Conservation (phyloP, 306 rosid genomes). For the Prunus kanzakura region DNA sequence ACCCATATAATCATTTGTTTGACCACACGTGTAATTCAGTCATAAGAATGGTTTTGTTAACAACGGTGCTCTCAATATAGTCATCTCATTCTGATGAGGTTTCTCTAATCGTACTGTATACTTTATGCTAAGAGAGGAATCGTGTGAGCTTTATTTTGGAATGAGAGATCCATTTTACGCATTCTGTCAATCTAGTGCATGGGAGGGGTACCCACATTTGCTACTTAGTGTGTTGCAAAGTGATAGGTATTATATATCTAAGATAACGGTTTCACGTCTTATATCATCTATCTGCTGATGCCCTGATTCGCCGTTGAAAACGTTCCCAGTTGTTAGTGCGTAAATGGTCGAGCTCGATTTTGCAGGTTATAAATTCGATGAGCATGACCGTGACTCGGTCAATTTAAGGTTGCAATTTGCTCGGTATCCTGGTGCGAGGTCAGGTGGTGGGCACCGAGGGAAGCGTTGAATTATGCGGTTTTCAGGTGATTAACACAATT, state of each 20-base stretch:
- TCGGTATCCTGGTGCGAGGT: constrained; percentile 98
- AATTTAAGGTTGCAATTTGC: constrained; percentile 96
- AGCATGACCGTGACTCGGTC: constrained; percentile 91
- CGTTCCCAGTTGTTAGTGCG: constrained; percentile 50
- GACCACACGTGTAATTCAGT: constrained; percentile 11
- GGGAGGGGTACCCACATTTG: constrained; percentile 25
- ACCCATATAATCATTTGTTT: constrained; percentile 11
- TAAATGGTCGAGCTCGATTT: constrained; percentile 78
- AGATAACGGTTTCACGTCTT: constrained; percentile 42
- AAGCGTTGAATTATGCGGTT: constrained; percentile 69
- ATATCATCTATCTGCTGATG: constrained; percentile 46
- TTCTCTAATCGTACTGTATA: constrained; percentile 11
- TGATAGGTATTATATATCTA: constrained; percentile 35
- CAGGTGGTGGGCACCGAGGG: constrained; percentile 96
- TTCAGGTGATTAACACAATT: constrained; percentile 67
- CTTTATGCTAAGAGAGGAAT: constrained; percentile 6
- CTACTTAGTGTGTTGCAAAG: constrained; percentile 26
- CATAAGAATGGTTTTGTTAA: constrained; percentile 1
- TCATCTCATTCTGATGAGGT: constrained; percentile 3
- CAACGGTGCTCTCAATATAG: not conserved
- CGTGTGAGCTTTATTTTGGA: constrained; percentile 18
- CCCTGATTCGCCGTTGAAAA: constrained; percentile 50
- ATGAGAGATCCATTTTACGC: constrained; percentile 10
- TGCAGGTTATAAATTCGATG: constrained; percentile 99
- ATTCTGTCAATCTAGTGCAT: constrained; percentile 21